Base-by-base conservation (phyloP, 352 stramenopile genomes). In the Phytophthora brassicae region DNA sequence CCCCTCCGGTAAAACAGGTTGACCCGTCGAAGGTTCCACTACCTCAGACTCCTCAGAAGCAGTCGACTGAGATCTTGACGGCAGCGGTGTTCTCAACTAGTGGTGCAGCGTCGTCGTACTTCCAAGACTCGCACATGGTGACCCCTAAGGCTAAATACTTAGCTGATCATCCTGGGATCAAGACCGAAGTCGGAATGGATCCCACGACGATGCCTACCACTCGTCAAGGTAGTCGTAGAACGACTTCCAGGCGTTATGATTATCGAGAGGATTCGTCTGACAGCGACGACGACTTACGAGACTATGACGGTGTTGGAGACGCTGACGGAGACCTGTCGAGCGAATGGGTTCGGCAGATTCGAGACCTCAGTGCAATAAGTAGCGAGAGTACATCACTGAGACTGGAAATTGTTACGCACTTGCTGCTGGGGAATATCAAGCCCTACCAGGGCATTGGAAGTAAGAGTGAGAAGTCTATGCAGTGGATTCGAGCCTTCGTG, bases 111-210 rank as follows among this genome's bases (percentile, higher is more conserved):
- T 43, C 26, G 13, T 24, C 51, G 6, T 59, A 59, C 28, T 59
- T 49, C 12, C 23, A 50, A 39, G 51, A 59, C 26, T 50, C 51
- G 51, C 51, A 50, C 38, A 58, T 46, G 26, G 12, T 36, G 9
- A 24, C 26, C 4, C 26, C 8, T 4, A 31, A 31, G 4, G 4
- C 26, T 31, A 8, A 4, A 8, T 4, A 8, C 8, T 8, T 8
- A 9, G 26, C 8, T 31, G 26, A 31, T 9, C 26, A 31, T 4
- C 8, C 8, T 8, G 26, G 8, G 4, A 31, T 8, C 26, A 8
- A 31, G 26, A 31, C 26, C 26, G 26, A 31, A 4, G 26, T 4
- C 4, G 8, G 8, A 31, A 31, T 8, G 26, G 26, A 31, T 31
- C 26, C 26, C 26, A 31, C 8, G 26, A 31, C 26, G 4, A 8